Conservation (phyloP, 1,139 yeast genomes). For the Blastobotrys indianensis region DNA sequence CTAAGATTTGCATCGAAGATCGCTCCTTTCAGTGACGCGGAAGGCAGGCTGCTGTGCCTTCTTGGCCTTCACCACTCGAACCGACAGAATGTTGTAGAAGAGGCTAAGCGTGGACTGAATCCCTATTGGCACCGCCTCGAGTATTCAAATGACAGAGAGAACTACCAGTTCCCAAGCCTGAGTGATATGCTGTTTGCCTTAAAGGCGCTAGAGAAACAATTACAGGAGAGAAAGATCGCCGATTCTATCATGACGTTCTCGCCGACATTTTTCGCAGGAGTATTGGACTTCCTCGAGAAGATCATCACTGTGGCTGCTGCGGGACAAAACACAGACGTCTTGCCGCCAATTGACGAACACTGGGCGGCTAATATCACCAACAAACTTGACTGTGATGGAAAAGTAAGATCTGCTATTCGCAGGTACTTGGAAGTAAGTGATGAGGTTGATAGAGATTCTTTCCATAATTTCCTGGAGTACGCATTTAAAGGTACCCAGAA, state of each 20-base stretch:
- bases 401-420: conserved; percentile 40
- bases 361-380: conserved; percentile 72
- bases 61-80: conserved; percentile 54
- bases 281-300: conserved; percentile 35
- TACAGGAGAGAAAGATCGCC: conserved; percentile 9
- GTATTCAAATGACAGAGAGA: conserved; percentile 16
- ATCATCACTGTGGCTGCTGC: conserved; percentile 65
- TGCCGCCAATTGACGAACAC: conserved; percentile 61
- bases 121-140: conserved; percentile 59
- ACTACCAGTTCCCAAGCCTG: conserved; percentile 17
- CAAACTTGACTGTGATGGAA: conserved; percentile 37
- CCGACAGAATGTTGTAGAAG: conserved; percentile 71
- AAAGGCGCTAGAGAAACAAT: conserved; percentile 3
- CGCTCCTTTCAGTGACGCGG: conserved; percentile 62
- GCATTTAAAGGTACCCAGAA: conserved; percentile 36
- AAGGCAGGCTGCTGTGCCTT: conserved; percentile 63
- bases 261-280: conserved; percentile 30
- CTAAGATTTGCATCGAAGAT: conserved; percentile 61
- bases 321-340: conserved; percentile 42
- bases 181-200: conserved; percentile 18
- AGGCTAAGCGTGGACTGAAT: conserved; percentile 73
- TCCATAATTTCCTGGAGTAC: conserved; percentile 27
- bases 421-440: conserved; percentile 19
- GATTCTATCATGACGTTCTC: conserved; percentile 20
- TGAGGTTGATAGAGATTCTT: conserved; percentile 6